Evolutionary conservation across 2,329 filamentous ascomycete species (phyloP), one percentile per base, ranked within the genome.

Genomic region (Pezicula radicicola): DNA sequence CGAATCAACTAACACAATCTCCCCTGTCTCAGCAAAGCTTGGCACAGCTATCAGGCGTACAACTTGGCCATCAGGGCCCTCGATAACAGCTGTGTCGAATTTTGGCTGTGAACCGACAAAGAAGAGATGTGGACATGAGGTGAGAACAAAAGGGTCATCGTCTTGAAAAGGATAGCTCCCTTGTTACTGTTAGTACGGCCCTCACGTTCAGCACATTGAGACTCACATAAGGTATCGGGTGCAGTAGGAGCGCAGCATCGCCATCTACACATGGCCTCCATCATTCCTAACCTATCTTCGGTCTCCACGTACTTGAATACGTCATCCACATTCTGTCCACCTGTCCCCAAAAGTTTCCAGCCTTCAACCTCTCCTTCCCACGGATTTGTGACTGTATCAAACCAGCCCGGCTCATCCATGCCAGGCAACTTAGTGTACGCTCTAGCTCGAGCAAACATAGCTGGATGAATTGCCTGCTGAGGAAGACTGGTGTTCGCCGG

Each of bases 111-210:
- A 91, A 15, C 92, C 92, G 1, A 89, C 87, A 67, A 99, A 90
- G 72, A 91, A 97, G 30, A 99, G 76, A 64, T 99, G 93, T 2
- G 94, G 94, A 56, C 90, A 96, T 16, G 84, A 75, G 57, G 86
- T 83, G 63, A 99, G 78, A 41, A 97, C 87, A 65, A 97, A 95
- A 1, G 90, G 91, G 65, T 99, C 95, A 46, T 91, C 82, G 16
- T 94, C 89, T 70, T 97, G 92, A 71, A 96, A 99, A 0, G 94
- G 94, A 66, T 97, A 99, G 65, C 89, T 92, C 89, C 90, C 90
- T 92, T 54, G 15, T 37, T 46, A 25, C 18, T 28, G 27, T 59
- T 46, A 57, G 54, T 47, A 45, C 12, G 42, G 12, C 4, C 12
- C 25, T 21, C 19, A 28, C 9, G 28, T 8, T 45, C 27, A 33